Evolutionary conservation across 352 stramenopile species (phyloP), one percentile per base, ranked within the genome.

Genomic region (Aphanomyces stellatus): DNA sequence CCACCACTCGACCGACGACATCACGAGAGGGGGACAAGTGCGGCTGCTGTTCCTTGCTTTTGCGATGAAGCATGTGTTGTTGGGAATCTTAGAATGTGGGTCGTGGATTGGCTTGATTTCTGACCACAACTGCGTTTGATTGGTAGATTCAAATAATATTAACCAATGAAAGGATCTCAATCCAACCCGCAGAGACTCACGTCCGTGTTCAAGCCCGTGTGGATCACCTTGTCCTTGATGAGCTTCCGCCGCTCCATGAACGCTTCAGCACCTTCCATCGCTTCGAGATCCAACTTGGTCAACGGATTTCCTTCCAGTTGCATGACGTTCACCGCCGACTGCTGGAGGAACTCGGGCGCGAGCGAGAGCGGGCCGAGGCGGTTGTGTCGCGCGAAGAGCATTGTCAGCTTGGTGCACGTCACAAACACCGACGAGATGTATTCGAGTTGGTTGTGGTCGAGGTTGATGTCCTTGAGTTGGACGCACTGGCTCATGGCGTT

Each of bases 151-250:
- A n/a, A n/a, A n/a, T n/a, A n/a, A n/a, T n/a, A n/a, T n/a, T n/a
- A n/a, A n/a, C n/a, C n/a, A n/a, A n/a, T n/a, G n/a, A n/a, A n/a
- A n/a, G n/a, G n/a, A n/a, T 48, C 43, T 74, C 51, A 94, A 65
- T 91, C 81, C 28, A 94, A 76, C 17, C 86, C 86, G 41, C 86
- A 94, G 40, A 94, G 74, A 70, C 83, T 93, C 61, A 88, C 71
- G 73, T 94, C 84, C 6, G 86, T 82, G 68, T 74, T 85, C 19
- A 94, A 49, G 1, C 86, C 86, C 42, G 81, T 82, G 57, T 91
- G 82, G 56, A 94, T 87, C 64, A 91, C 86, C 76, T 94, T 94
- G 76, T 94, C 88, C 69, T 94, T 94, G 40, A 89, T 74, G 62
- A 81, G 72, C 40, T 80, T 93, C 33, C 86, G 86, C n/a, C 86